Evolutionary conservation across 2,329 filamentous ascomycete genomes (phyloP).

Genomic region (Grosmannia serpens): DNA sequence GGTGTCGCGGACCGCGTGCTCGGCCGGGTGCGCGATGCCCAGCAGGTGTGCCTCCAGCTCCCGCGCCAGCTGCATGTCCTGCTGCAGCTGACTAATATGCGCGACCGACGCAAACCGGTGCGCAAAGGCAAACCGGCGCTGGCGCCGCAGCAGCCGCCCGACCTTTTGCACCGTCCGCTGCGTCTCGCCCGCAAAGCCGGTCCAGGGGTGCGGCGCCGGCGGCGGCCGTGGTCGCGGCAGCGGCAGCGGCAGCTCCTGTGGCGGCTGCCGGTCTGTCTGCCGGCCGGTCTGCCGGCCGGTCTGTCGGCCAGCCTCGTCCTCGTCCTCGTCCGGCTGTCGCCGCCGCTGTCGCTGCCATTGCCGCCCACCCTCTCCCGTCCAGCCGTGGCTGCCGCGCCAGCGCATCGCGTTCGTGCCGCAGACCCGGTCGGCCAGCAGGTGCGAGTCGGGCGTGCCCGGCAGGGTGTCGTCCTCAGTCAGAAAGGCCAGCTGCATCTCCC

Average conservation of each 20-base stretch:
- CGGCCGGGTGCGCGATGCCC: conserved; percentile 30
- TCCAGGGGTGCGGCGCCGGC: conserved; percentile 35
- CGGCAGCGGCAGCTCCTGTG: not conserved
- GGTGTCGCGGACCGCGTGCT: conserved; percentile 34
- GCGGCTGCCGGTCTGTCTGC: not conserved
- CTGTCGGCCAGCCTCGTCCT: too few relatives aligned
- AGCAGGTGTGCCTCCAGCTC: conserved; percentile 36
- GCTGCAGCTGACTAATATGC: conserved; percentile 17
- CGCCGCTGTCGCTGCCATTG: not conserved
- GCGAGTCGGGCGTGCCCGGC: conserved; percentile 19
- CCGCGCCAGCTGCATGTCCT: conserved; percentile 22
- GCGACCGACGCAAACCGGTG: conserved; percentile 22
- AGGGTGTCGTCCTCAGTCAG: conserved; percentile 31
- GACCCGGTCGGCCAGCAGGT: not conserved
- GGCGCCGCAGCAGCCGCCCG: conserved; percentile 27
- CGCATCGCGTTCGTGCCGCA: not conserved
- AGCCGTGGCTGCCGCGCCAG: not conserved
- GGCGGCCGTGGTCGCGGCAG: not conserved
- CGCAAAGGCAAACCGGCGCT: conserved; percentile 20
- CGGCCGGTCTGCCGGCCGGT: too few relatives aligned
- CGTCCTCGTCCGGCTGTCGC: not conserved
- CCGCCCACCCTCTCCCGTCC: not conserved
- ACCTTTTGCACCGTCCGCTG: conserved; percentile 33
- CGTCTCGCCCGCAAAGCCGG: conserved; percentile 30
- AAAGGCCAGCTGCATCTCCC: conserved; percentile 47